These are phyloP conservation scores for Mycena floridula DNA, from an alignment of 768 basidiomycete species.

Conservation along the genomic window DNA sequence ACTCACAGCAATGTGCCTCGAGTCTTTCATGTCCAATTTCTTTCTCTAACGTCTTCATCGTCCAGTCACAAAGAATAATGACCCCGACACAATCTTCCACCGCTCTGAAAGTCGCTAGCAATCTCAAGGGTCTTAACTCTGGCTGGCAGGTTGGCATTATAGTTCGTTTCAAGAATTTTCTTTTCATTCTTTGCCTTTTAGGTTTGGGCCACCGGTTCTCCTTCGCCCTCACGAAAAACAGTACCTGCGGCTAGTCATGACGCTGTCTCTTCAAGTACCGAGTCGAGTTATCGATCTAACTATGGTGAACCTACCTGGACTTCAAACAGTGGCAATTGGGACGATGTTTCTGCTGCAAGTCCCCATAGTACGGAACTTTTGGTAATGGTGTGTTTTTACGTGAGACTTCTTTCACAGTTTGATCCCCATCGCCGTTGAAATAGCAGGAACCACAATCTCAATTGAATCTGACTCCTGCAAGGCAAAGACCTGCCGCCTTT, in stretches of 20 bases:
- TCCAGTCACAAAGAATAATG: slow-evolving; percentile 38
- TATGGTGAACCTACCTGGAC: slow-evolving; percentile 46
- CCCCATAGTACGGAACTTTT: slow-evolving; percentile 46
- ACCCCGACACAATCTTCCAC: slow-evolving; percentile 39
- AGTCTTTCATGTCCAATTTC: slow-evolving; percentile 5
- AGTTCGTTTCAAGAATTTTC: slow-evolving; percentile 3
- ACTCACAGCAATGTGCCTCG: slow-evolving; percentile 53
- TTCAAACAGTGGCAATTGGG: slow-evolving; percentile 55
- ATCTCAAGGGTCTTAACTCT: slow-evolving; percentile 48
- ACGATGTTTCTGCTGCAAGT: slow-evolving; percentile 39
- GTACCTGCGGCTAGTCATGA: slow-evolving; percentile 36
- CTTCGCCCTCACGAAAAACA: slow-evolving; percentile 49
- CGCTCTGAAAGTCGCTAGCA: slow-evolving; percentile 39
- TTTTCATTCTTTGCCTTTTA: slow-evolving; percentile 25
- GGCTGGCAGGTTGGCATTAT: slow-evolving; percentile 58
- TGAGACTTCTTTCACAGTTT: slow-evolving; percentile 3
- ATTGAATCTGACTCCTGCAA: slow-evolving; percentile 37
- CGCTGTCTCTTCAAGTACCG: background rate
- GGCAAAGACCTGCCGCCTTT: slow-evolving; percentile 40
- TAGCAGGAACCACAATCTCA: slow-evolving; percentile 38
- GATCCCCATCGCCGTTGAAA: background rate
- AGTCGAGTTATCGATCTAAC: background rate
- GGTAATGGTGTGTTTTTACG: slow-evolving; percentile 34
- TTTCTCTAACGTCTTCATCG: slow-evolving; percentile 6
- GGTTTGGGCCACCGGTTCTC: slow-evolving; percentile 54